Percentiles rank a stretch among this genome's conserved stretches.
Evolutionary conservation across 2,329 filamentous ascomycete genomes (phyloP).

Genomic region (Aspergillus sp.): DNA sequence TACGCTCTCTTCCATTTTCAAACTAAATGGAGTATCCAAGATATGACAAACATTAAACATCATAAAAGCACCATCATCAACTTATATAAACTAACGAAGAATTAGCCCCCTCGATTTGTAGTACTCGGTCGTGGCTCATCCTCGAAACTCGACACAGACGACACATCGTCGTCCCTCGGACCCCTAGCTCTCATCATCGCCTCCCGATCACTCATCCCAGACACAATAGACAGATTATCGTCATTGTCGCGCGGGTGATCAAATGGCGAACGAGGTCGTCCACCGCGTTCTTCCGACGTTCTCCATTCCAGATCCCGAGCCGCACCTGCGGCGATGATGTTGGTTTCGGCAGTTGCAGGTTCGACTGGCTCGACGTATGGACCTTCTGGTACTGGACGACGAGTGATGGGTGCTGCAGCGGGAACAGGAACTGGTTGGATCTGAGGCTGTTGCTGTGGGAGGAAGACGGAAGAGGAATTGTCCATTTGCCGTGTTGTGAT

Average conservation of each 20-base stretch:
- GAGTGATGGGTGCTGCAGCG: background rate
- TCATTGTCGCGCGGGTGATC: slow-evolving; percentile 29
- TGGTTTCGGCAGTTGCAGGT: background rate
- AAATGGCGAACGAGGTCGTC: slow-evolving; percentile 29
- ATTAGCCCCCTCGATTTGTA: slow-evolving; percentile 1
- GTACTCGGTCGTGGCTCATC: slow-evolving; percentile 21
- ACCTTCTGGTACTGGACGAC: background rate
- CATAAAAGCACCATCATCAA: background rate
- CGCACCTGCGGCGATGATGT: background rate
- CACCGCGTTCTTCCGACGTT: slow-evolving; percentile 7
- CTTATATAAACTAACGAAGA: background rate
- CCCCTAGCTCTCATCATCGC: slow-evolving; percentile 11
- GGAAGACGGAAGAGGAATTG: slow-evolving; percentile 10
- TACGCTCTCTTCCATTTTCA: background rate
- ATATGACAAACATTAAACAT: background rate
- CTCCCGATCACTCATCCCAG: slow-evolving; percentile 21
- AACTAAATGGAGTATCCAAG: background rate
- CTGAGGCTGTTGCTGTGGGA: slow-evolving; percentile 1
- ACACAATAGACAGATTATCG: slow-evolving; percentile 32
- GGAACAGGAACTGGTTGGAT: slow-evolving; percentile 2
- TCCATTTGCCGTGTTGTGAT: slow-evolving; percentile 11
- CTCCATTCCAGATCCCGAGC: slow-evolving; percentile 11
- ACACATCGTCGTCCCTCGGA: slow-evolving; percentile 34
- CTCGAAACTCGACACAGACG: slow-evolving; percentile 38
- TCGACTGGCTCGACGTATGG: background rate